These are phyloP conservation scores for Salix viminalis DNA, from an alignment of 345 rosid genomes.

Conservation along the genomic window DNA sequence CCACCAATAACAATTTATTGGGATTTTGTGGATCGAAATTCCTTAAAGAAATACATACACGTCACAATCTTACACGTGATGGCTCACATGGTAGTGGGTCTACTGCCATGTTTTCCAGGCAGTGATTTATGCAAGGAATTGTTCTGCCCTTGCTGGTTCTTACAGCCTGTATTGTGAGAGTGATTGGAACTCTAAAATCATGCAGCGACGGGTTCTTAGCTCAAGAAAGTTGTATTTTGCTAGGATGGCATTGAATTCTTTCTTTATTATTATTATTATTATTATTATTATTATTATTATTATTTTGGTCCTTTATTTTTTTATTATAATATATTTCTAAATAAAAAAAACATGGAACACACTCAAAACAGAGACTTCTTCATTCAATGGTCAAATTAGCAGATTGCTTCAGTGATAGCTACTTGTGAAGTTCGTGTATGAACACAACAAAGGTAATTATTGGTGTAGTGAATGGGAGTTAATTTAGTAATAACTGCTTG, in stretches of 20 bases:
- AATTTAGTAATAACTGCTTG: not conserved
- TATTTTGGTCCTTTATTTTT: no score
- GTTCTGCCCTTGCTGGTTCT: not conserved
- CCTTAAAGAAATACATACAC: not conserved
- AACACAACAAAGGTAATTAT: no score
- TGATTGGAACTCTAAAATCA: not conserved
- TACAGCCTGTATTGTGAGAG: not conserved
- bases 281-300: no score
- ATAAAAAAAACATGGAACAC: no score
- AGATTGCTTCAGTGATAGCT: no score
- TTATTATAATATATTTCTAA: no score
- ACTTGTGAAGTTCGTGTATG: no score
- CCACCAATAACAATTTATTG: not conserved
- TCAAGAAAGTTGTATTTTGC: no score
- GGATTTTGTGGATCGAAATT: not conserved
- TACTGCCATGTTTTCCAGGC: conserved; percentile 4
- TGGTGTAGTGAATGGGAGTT: not conserved
- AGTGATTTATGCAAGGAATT: not conserved
- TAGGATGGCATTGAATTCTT: no score
- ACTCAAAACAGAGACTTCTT: no score
- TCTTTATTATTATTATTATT: no score
- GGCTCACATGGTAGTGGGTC: conserved; percentile 17
- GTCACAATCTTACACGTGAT: conserved; percentile 2
- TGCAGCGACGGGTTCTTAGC: no score
- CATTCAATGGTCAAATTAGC: not conserved